Percentiles rank a stretch among this genome's conserved stretches.
Conservation (phyloP, 257 asterid species). For the Salvia hispanica region DNA sequence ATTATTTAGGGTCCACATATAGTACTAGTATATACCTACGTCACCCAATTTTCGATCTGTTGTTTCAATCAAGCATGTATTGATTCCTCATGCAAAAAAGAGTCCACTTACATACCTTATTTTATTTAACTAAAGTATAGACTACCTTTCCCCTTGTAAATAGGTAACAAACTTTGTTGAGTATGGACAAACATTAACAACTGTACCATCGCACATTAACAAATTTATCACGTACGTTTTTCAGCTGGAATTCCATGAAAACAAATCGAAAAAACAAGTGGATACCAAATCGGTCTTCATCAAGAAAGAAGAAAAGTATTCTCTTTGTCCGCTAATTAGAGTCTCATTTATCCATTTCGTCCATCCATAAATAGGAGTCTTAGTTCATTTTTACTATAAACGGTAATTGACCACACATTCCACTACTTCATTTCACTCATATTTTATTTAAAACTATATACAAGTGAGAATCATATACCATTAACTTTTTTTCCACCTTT, state of each 20-base stretch:
- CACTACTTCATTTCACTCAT: no score
- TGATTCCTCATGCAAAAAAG: conserved; percentile 26
- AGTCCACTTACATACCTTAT: not conserved
- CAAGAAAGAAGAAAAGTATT: not conserved
- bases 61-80: conserved; percentile 4
- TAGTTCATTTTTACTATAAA: no score
- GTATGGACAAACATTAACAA: conserved; percentile 36
- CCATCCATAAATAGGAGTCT: no score
- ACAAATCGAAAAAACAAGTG: not conserved
- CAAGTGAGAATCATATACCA: no score
- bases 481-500: no score
- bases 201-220: conserved; percentile 44
- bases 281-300: not conserved
- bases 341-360: no score
- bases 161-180: conserved; percentile 32
- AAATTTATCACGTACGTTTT: conserved; percentile 18
- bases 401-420: no score
- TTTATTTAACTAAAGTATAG: not conserved
- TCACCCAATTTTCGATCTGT: conserved; percentile 17
- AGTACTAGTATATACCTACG: conserved; percentile 3
- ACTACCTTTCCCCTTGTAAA: not conserved
- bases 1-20: not conserved
- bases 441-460: no score
- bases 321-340: no score
- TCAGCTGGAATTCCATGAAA: conserved; percentile 29